Base-by-base conservation (phyloP, 129 eudicot genomes). In the Tagetes erecta region DNA sequence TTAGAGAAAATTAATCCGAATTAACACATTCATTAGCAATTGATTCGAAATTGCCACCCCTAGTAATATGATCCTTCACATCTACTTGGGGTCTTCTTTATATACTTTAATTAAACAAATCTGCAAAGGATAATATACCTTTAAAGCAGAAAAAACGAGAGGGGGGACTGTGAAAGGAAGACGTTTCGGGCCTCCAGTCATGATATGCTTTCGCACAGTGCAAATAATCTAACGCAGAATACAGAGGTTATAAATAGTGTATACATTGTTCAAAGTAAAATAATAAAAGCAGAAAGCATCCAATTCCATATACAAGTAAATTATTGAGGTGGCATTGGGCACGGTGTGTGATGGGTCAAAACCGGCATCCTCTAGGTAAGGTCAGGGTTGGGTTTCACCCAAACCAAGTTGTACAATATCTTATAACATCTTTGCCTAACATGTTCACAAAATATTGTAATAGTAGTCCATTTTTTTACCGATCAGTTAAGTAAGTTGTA, bases 131-230 rank as follows among this genome's bases (percentile, higher is more conserved):
- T 60, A 59, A 37, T 86, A 68, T 82, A 95, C 99, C 99, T 87
- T 88, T 77, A 95, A 86, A 67, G 96, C 89, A 79, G 99, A 86
- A 76, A 91, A 88, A 45, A 91, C 99, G 49, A 95, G 88, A 80
- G 99, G 88, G 58, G 99, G 99, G 72, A 95, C 86, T 47, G 99
- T 95, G 70, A 91, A 91, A 46, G 99, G 94, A 65, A 95, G 85
- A 67, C 99, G 93, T 67, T 76, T 95, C 13, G 93, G 94, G 74
- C 99, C 99, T 79, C 99, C 99, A 74, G 80, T 72, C 90, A 84
- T 84, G 46, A 95, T 87, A 81, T 95, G 94, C 81, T 83, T 88
- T 86, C 87, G 80, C 80, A 95, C 92, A 2, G 90, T 85, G 74
- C 73, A 76, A 68, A 95, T 88, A 70, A 95, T 95, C 99, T 95